Evolutionary conservation across 257 asterid genomes (phyloP).

Genomic region (Scutellaria minor): DNA sequence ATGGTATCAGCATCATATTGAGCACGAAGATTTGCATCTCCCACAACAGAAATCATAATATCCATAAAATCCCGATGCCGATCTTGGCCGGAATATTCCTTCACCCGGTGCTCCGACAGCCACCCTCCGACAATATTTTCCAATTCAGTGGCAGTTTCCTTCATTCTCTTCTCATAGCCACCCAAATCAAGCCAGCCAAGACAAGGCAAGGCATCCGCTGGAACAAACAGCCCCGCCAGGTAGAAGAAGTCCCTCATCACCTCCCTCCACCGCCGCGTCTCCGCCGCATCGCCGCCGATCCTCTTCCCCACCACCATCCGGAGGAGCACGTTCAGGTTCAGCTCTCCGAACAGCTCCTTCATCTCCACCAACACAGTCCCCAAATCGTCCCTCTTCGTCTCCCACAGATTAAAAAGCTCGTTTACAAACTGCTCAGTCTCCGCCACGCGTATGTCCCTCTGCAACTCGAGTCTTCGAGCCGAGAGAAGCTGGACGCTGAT

Average conservation of each 20-base stretch:
- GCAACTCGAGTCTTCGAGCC: not conserved
- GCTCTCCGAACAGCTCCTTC: not conserved
- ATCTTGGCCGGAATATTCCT: not conserved
- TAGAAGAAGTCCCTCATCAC: not conserved
- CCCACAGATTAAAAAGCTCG: not conserved
- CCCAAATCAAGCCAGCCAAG: not conserved
- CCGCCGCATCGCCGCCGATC: not conserved
- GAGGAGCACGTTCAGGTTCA: not conserved
- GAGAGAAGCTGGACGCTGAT: conserved; percentile 28
- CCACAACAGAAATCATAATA: not conserved
- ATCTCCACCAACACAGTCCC: not conserved
- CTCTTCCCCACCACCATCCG: not conserved
- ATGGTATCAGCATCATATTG: not conserved
- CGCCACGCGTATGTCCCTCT: not conserved
- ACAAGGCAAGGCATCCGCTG: not conserved
- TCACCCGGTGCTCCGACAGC: not conserved
- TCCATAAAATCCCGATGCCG: not conserved
- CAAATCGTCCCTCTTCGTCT: not conserved
- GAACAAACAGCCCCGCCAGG: not conserved
- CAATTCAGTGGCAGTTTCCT: not conserved
- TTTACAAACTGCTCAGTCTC: not conserved
- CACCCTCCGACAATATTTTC: not conserved
- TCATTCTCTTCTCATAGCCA: not conserved
- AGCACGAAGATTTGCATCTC: not conserved
- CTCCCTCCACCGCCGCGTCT: not conserved